phyloP scores from a whole-genome alignment of 768 basidiomycete genomes.

The Auricularia auricula-judae region DNA sequence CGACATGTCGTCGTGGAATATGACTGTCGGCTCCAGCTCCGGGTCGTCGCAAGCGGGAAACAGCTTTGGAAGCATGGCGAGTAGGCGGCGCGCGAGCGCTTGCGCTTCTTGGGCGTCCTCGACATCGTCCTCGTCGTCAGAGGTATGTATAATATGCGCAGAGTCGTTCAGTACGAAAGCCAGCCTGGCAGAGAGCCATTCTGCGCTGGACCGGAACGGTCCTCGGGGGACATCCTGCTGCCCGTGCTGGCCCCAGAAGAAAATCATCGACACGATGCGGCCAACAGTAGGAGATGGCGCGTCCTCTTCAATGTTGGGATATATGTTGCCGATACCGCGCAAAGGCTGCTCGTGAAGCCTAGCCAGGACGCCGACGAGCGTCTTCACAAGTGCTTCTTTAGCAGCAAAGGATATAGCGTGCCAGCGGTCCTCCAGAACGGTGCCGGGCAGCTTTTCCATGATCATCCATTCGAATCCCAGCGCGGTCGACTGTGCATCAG shows the following conservation, averaged over 20 bases:
- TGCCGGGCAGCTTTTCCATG: neutral
- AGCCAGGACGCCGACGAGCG: neutral
- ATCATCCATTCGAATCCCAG: slow-evolving; percentile 1
- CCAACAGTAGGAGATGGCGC: neutral
- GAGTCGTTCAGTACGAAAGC: neutral
- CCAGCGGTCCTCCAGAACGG: neutral
- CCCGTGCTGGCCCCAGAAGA: neutral
- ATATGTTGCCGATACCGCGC: neutral
- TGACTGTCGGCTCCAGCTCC: neutral
- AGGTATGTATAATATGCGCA: neutral
- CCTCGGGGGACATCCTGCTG: neutral
- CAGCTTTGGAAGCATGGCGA: neutral
- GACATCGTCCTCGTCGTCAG: neutral
- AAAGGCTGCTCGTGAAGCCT: neutral
- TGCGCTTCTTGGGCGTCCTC: neutral
- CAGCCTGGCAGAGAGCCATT: neutral
- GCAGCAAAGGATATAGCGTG: neutral
- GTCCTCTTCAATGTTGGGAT: neutral
- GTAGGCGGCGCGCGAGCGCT: neutral
- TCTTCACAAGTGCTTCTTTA: neutral
- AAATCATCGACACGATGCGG: neutral
- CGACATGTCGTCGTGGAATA: slow-evolving; percentile 24
- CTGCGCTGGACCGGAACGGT: neutral
- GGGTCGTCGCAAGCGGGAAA: neutral
- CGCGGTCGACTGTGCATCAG: neutral